Evolutionary conservation across 352 stramenopile species (phyloP).

Genomic region (Pseudoperonospora humuli): DNA sequence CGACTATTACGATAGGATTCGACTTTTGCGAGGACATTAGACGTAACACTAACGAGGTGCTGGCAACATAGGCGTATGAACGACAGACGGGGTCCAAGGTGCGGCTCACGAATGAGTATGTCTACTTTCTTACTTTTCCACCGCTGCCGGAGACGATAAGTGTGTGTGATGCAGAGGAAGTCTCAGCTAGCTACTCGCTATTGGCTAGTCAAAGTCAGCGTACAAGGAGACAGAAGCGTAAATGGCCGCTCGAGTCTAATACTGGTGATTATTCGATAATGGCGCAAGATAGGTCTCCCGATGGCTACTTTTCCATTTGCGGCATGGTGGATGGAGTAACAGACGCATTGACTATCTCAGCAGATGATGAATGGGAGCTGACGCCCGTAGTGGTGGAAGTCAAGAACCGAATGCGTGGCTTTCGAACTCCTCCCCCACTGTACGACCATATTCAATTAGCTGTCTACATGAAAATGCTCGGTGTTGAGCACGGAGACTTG

Average conservation of each 20-base stretch:
- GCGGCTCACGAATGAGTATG: slow-evolving; percentile 57
- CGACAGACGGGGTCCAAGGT: slow-evolving; percentile 46
- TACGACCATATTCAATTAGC: slow-evolving; percentile 74
- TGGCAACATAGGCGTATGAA: slow-evolving; percentile 39
- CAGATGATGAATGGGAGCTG: slow-evolving; percentile 54
- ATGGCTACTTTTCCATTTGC: slow-evolving; percentile 60
- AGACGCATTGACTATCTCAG: slow-evolving; percentile 43
- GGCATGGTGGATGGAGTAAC: slow-evolving; percentile 75
- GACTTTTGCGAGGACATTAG: not conserved
- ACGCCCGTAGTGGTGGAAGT: slow-evolving; percentile 63
- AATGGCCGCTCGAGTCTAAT: not conserved
- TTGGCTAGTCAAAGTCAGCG: slow-evolving; percentile 22
- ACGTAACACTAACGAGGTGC: not conserved
- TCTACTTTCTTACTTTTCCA: slow-evolving; percentile 63
- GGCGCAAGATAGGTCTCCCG: not conserved
- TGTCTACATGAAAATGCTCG: slow-evolving; percentile 80
- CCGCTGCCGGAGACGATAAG: not conserved
- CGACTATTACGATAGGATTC: not conserved
- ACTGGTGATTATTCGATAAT: slow-evolving; percentile 6
- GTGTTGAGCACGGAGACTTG: slow-evolving; percentile 47
- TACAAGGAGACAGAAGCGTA: slow-evolving; percentile 4
- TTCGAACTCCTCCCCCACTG: slow-evolving; percentile 48
- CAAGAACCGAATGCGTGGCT: slow-evolving; percentile 65
- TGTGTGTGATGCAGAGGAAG: not conserved
- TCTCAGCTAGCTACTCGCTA: slow-evolving; percentile 17